Conservation (phyloP, 2,329 filamentous ascomycete genomes). For the Beauveria asiatica region DNA sequence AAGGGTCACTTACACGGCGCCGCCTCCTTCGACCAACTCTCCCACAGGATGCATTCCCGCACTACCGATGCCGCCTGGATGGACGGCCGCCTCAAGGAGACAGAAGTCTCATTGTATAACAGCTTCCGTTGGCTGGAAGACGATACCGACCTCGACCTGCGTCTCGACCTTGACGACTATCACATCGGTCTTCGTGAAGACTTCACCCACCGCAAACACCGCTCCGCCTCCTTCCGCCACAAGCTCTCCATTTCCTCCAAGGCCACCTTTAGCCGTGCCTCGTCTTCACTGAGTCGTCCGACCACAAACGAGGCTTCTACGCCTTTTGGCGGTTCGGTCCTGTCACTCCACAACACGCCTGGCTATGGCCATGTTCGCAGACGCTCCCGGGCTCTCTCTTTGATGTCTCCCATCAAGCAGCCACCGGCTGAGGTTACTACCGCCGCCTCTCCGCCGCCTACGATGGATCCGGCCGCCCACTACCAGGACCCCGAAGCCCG, state of each 20-base stretch:
- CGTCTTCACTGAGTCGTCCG: slow-evolving; percentile 41
- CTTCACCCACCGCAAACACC: slow-evolving; percentile 36
- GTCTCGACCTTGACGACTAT: slow-evolving; percentile 61
- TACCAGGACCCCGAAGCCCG: slow-evolving; percentile 88
- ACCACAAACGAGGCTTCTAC: slow-evolving; percentile 32
- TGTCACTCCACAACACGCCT: slow-evolving; percentile 16
- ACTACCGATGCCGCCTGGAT: slow-evolving; percentile 14
- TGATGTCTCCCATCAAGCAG: slow-evolving; percentile 41
- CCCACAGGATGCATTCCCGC: slow-evolving; percentile 20
- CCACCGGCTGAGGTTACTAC: slow-evolving; percentile 15
- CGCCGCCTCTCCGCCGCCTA: slow-evolving; percentile 20
- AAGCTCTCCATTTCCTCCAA: slow-evolving; percentile 62
- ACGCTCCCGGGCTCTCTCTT: slow-evolving; percentile 47
- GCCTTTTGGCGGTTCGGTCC: slow-evolving; percentile 14
- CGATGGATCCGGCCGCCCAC: slow-evolving; percentile 65
- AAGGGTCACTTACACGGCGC: slow-evolving; percentile 2
- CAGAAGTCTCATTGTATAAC: slow-evolving; percentile 52
- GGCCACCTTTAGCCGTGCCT: slow-evolving; percentile 50
- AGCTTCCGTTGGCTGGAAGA: slow-evolving; percentile 69
- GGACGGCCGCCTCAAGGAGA: slow-evolving; percentile 16
- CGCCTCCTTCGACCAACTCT: slow-evolving; percentile 2
- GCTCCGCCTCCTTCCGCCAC: slow-evolving; percentile 57
- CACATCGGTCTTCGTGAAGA: slow-evolving; percentile 51
- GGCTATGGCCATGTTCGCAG: slow-evolving; percentile 33
- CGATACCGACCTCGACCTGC: slow-evolving; percentile 59